Base-by-base conservation (phyloP, 805 yeast genomes). In the Candida cerambycidarum region DNA sequence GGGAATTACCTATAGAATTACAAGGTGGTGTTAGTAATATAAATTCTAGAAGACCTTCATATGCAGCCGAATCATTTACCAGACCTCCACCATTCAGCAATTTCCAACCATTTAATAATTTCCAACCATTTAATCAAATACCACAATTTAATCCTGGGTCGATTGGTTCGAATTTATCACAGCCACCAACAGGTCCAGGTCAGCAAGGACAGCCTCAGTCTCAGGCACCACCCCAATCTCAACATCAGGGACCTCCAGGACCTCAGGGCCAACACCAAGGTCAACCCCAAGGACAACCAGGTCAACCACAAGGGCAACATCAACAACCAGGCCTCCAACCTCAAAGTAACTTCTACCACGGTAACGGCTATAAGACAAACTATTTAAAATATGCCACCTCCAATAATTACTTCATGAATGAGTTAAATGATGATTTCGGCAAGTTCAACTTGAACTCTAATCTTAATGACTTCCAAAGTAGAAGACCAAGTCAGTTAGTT, bases 21-120 rank as follows among this genome's bases (percentile, higher is more conserved):
- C 85, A 80, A 58, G 85, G 86, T 33, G 86, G 86, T 0, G 64
- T 81, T 2, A 78, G 79, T 21, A 79, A 69, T 43, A 79, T 82
- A 32, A 74, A 78, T 17, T 78, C 85, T 9, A 73, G 93, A 61
- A 75, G 93, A 61, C 89, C 90, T 11, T 77, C 84, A 41, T 84
- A 80, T 56, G 81, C 88, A 10, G 86, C 89, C 2, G 92, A 83
- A 55, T 65, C 76, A 2, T 69, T 78, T 45, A 76, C 81, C 18
- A 62, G 77, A 38, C 55, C 38, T 10, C 10, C 38, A 7, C 38
- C 38, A 4, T 58, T 34, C 23, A 34, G 38, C 23, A 34, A 23
- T 21, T 34, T 34, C 29, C 38, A 34, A 24, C 38, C 38, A 13
- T 34, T 34, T 24, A 18, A 9, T 38, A 28, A 11, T 36, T 36